phyloP scores from a whole-genome alignment of 208 protist species.

The Trypanosoma theileri region DNA sequence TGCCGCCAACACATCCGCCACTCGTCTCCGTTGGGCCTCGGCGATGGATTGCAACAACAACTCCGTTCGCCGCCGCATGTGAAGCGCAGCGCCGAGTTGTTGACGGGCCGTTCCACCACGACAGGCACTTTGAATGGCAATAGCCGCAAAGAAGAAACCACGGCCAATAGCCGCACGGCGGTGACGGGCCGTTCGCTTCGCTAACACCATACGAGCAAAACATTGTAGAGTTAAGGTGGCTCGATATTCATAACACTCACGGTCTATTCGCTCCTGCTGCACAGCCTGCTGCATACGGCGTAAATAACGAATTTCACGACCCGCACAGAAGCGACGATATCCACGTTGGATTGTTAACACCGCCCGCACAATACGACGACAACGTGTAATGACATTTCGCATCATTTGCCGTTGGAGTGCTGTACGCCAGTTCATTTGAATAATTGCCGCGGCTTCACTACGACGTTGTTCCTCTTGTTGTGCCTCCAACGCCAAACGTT shows the following conservation, averaged over 20 bases:
- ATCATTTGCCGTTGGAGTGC: slow-evolving; percentile 40
- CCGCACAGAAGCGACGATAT: slow-evolving; percentile 44
- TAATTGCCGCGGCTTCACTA: slow-evolving; percentile 43
- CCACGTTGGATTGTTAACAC: slow-evolving; percentile 46
- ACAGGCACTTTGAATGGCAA: slow-evolving; percentile 38
- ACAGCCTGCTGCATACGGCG: slow-evolving; percentile 39
- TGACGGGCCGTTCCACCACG: slow-evolving; percentile 37
- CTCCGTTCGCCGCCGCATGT: background rate
- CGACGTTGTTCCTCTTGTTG: slow-evolving; percentile 2
- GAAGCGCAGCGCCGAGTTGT: slow-evolving; percentile 6
- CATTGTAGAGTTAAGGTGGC: slow-evolving; percentile 44
- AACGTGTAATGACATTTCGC: slow-evolving; percentile 32
- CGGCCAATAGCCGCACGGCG: slow-evolving; percentile 46
- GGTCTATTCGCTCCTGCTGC: slow-evolving; percentile 39
- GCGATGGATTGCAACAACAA: background rate
- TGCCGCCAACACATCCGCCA: background rate
- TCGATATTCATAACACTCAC: slow-evolving; percentile 34
- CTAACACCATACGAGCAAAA: slow-evolving; percentile 51
- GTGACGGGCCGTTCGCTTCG: slow-evolving; percentile 33
- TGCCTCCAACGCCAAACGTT: slow-evolving; percentile 30
- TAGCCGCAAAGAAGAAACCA: slow-evolving; percentile 41
- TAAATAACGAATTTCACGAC: slow-evolving; percentile 58
- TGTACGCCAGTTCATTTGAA: slow-evolving; percentile 38
- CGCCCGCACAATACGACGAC: slow-evolving; percentile 37
- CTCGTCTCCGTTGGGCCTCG: slow-evolving; percentile 4